phyloP scores from a whole-genome alignment of 164 flowering plant species.

The Dillenia turbinata region DNA sequence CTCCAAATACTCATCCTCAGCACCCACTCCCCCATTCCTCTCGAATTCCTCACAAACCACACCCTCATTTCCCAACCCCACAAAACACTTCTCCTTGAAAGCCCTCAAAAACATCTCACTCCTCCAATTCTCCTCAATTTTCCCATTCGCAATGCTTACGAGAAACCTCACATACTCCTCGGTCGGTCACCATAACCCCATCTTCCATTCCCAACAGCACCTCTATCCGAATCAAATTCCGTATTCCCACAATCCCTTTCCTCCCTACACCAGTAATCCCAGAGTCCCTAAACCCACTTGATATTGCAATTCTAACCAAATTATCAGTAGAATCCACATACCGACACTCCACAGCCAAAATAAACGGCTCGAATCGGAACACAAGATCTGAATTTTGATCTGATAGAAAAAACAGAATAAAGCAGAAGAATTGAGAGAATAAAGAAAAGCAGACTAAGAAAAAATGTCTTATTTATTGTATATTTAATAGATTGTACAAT shows the following conservation, averaged over 20 bases:
- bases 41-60: too few species aligned
- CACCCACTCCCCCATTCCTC: too few species aligned
- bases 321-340: constrained; percentile 51
- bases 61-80: too few species aligned
- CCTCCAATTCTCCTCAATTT: constrained; percentile 37
- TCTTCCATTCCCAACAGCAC: constrained; percentile 63
- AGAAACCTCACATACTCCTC: constrained; percentile 64
- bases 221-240: constrained; percentile 82
- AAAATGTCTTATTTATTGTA: too few species aligned
- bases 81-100: too few species aligned
- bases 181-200: constrained; percentile 50
- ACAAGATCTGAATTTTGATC: constrained; percentile 34
- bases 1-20: too few species aligned
- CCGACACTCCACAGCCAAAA: constrained; percentile 70
- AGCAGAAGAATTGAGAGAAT: too few species aligned
- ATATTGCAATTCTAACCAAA: constrained; percentile 58
- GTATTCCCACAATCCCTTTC: constrained; percentile 68
- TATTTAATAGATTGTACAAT: too few species aligned
- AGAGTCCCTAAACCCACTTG: constrained; percentile 76
- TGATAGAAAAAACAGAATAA: too few species aligned
- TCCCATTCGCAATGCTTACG: constrained; percentile 69
- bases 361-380: constrained; percentile 82
- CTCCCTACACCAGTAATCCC: constrained; percentile 62
- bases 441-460: too few species aligned
- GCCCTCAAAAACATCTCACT: too few species aligned